These are phyloP conservation scores for Candida gigantensis DNA, from an alignment of 1,139 yeast species.

Conservation along the genomic window DNA sequence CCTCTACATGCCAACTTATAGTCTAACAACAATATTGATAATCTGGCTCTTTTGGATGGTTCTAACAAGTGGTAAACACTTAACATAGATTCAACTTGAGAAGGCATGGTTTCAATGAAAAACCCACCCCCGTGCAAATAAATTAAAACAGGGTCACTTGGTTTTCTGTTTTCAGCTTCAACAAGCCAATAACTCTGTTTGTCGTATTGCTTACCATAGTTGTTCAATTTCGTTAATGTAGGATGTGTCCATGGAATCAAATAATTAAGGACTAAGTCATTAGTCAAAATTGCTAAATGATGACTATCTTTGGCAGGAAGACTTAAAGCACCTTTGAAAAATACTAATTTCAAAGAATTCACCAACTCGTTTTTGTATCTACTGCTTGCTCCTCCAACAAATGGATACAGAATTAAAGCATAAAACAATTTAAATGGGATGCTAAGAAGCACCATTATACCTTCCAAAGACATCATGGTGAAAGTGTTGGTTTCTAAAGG, in stretches of 20 bases:
- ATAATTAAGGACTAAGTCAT: conserved; percentile 9
- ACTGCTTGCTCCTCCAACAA: conserved; percentile 14
- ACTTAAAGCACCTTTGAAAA: conserved; percentile 11
- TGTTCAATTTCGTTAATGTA: conserved; percentile 20
- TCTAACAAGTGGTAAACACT: conserved; percentile 34
- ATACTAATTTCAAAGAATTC: conserved; percentile 12
- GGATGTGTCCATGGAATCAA: conserved; percentile 10
- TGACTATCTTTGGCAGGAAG: conserved; percentile 14
- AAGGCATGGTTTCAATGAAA: conserved; percentile 33
- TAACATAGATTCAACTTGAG: conserved; percentile 33
- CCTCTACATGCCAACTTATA: conserved; percentile 39
- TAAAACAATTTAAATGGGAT: conserved; percentile 12
- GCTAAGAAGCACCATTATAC: conserved; percentile 8
- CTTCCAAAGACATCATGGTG: conserved; percentile 12
- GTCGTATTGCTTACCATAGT: conserved; percentile 37
- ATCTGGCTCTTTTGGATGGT: conserved; percentile 22
- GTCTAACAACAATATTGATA: conserved; percentile 39
- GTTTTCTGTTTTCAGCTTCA: conserved; percentile 28
- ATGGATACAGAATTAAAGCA: conserved; percentile 12
- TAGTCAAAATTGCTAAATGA: conserved; percentile 6
- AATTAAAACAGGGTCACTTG: conserved; percentile 41
- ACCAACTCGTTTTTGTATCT: conserved; percentile 8
- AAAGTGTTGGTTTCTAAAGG: not conserved
- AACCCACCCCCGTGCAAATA: conserved; percentile 55
- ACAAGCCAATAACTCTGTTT: conserved; percentile 40